phyloP scores from a whole-genome alignment of 2,329 filamentous ascomycete species.

The Aureobasidium sp. region DNA sequence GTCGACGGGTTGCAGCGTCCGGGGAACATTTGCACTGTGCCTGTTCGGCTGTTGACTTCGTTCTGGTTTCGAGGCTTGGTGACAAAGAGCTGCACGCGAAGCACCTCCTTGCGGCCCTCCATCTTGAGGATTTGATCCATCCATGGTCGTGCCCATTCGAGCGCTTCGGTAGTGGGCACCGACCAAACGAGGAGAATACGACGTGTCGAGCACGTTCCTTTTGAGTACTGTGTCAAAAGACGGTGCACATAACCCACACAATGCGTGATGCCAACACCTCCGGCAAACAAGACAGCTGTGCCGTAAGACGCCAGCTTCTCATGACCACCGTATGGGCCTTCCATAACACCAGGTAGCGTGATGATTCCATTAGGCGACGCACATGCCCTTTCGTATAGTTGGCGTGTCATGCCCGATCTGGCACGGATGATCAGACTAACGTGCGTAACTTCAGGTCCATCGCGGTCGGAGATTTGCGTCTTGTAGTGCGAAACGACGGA shows the following conservation, averaged over 20 bases:
- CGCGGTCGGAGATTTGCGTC: slow-evolving; percentile 14
- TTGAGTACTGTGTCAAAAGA: slow-evolving; percentile 59
- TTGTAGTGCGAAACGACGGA: slow-evolving; percentile 4
- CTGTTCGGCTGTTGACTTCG: slow-evolving; percentile 49
- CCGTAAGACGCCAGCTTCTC: slow-evolving; percentile 68
- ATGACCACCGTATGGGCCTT: slow-evolving; percentile 68
- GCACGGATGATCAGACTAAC: slow-evolving; percentile 67
- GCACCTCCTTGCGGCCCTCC: slow-evolving; percentile 49
- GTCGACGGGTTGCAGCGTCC: slow-evolving; percentile 49
- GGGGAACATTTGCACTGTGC: slow-evolving; percentile 53
- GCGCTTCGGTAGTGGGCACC: slow-evolving; percentile 61
- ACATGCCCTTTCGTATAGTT: slow-evolving; percentile 59
- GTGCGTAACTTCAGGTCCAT: slow-evolving; percentile 28
- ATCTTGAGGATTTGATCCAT: slow-evolving; percentile 58
- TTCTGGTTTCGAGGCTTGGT: slow-evolving; percentile 49
- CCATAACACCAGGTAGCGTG: slow-evolving; percentile 57
- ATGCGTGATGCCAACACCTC: slow-evolving; percentile 74
- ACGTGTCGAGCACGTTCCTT: slow-evolving; percentile 61
- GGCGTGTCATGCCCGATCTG: slow-evolving; percentile 64
- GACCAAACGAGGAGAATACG: slow-evolving; percentile 71
- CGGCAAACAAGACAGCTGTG: slow-evolving; percentile 70
- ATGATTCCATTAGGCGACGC: slow-evolving; percentile 54
- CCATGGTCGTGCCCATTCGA: slow-evolving; percentile 57
- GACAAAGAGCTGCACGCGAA: slow-evolving; percentile 55
- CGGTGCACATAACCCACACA: slow-evolving; percentile 68